phyloP scores from a whole-genome alignment of 139 green algal genomes.

The Raphidocelis subcapitata region DNA sequence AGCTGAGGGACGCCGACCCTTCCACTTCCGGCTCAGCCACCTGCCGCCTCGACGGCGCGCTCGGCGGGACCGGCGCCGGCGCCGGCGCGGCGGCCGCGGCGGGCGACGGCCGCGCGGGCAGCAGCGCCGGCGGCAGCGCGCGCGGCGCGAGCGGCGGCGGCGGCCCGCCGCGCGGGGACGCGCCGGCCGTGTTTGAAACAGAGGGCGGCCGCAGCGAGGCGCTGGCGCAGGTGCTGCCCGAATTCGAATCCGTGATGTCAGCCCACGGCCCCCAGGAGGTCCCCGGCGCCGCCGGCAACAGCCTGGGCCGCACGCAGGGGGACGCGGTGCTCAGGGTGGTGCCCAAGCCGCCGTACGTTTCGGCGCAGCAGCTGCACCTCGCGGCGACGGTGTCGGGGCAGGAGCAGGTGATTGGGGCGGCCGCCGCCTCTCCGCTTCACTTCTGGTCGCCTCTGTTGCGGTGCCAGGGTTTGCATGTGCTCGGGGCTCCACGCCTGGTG shows the following conservation, averaged over 20 bases:
- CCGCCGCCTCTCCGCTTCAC: too few relatives aligned
- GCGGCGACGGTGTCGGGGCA: constrained; percentile 7
- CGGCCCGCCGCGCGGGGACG: too few relatives aligned
- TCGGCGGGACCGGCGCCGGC: too few relatives aligned
- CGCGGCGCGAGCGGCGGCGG: background rate
- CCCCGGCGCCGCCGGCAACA: constrained; percentile 35
- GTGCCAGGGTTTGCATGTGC: too few relatives aligned
- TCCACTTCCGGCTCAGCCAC: constrained; percentile 10
- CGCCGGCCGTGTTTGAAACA: constrained; percentile 14
- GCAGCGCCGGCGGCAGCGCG: background rate
- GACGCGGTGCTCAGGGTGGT: constrained; percentile 53
- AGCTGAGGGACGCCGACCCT: constrained; percentile 13
- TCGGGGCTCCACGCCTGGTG: too few relatives aligned
- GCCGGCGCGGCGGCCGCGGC: constrained; percentile 1
- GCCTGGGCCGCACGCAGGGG: constrained; percentile 47
- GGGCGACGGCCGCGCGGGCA: background rate
- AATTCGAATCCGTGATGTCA: constrained; percentile 35
- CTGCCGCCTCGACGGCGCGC: constrained; percentile 20
- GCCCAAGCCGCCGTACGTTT: constrained; percentile 27
- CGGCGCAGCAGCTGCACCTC: constrained; percentile 15
- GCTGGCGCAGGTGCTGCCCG: constrained; percentile 23
- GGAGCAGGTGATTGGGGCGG: constrained; percentile 24
- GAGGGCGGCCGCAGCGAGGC: constrained; percentile 11
- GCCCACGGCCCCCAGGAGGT: constrained; percentile 41
- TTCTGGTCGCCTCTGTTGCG: too few relatives aligned